Percentiles rank a stretch among this genome's conserved stretches.
phyloP scores from a whole-genome alignment of 2,329 filamentous ascomycete species.

The Epicoccum sorghinum region DNA sequence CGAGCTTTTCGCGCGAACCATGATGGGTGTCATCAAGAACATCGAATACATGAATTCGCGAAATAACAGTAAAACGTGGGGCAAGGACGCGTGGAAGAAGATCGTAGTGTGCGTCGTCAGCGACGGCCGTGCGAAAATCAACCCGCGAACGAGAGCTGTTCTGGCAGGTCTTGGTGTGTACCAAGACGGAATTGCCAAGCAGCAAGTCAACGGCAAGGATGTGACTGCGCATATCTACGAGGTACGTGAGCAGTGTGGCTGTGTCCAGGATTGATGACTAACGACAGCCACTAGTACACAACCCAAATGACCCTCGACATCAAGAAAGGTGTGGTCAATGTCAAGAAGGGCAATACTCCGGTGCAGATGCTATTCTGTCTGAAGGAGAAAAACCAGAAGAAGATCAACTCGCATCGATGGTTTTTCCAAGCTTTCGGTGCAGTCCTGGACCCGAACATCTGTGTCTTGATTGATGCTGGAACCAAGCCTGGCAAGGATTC shows the following conservation, averaged over 20 bases:
- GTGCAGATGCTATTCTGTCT: slow-evolving; percentile 97
- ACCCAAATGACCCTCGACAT: slow-evolving; percentile 85
- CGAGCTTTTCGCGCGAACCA: slow-evolving; percentile 89
- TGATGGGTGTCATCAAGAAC: slow-evolving; percentile 98
- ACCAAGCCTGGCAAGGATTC: slow-evolving; percentile 93
- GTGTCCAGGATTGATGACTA: slow-evolving; percentile 17
- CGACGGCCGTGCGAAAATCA: slow-evolving; percentile 96
- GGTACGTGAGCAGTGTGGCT: slow-evolving; percentile 24
- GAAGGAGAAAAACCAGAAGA: slow-evolving; percentile 99
- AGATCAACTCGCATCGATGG: slow-evolving; percentile 99
- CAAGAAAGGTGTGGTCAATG: slow-evolving; percentile 84
- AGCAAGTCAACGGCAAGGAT: slow-evolving; percentile 94
- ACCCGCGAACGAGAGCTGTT: slow-evolving; percentile 85
- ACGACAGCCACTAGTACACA: slow-evolving; percentile 63
- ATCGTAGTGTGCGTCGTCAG: slow-evolving; percentile 98
- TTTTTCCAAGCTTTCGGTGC: slow-evolving; percentile 97
- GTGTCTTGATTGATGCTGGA: slow-evolving; percentile 93
- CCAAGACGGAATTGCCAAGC: slow-evolving; percentile 97
- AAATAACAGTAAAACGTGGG: slow-evolving; percentile 95
- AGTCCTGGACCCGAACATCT: slow-evolving; percentile 93
- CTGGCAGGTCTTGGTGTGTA: slow-evolving; percentile 94
- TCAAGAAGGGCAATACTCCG: slow-evolving; percentile 83
- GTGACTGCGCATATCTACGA: slow-evolving; percentile 97
- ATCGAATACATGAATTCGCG: slow-evolving; percentile 97
- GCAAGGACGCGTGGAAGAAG: slow-evolving; percentile 99